phyloP scores from a whole-genome alignment of 2,329 filamentous ascomycete genomes.

The Paraphoma sp. region DNA sequence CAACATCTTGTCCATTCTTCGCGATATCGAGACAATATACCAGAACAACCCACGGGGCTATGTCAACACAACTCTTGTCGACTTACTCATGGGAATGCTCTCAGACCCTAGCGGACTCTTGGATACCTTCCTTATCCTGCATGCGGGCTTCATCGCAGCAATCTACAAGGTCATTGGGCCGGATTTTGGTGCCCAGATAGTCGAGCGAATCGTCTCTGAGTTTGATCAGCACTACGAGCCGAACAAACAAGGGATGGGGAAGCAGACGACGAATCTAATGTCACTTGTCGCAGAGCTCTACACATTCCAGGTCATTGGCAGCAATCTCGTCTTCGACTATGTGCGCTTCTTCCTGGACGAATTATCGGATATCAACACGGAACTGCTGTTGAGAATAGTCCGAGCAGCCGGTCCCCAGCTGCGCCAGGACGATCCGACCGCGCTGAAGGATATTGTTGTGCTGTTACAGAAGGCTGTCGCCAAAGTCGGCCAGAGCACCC shows the following conservation, averaged over 20 bases:
- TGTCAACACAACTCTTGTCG: slow-evolving; percentile 80
- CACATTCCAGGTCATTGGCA: slow-evolving; percentile 86
- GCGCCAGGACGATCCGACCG: slow-evolving; percentile 84
- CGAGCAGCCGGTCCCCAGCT: slow-evolving; percentile 80
- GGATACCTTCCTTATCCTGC: slow-evolving; percentile 89
- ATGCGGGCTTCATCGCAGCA: slow-evolving; percentile 87
- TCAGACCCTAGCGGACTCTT: slow-evolving; percentile 78
- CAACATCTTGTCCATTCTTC: slow-evolving; percentile 83
- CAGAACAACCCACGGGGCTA: slow-evolving; percentile 83
- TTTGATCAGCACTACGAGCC: slow-evolving; percentile 71
- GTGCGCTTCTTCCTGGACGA: slow-evolving; percentile 77
- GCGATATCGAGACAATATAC: slow-evolving; percentile 84
- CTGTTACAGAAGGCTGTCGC: slow-evolving; percentile 76
- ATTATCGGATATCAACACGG: slow-evolving; percentile 85
- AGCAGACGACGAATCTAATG: slow-evolving; percentile 77
- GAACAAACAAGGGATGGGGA: slow-evolving; percentile 45
- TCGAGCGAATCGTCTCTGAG: slow-evolving; percentile 77
- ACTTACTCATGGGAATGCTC: slow-evolving; percentile 79
- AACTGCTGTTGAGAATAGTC: slow-evolving; percentile 84
- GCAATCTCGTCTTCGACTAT: slow-evolving; percentile 88
- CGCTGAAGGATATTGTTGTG: slow-evolving; percentile 86
- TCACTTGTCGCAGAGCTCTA: slow-evolving; percentile 87
- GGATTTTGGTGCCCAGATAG: slow-evolving; percentile 86
- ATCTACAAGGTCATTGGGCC: slow-evolving; percentile 86
- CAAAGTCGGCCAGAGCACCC: slow-evolving; percentile 69